Conservation (phyloP, 371 early-diverging fungal genomes). For the Apophysomyces ossiformis region DNA sequence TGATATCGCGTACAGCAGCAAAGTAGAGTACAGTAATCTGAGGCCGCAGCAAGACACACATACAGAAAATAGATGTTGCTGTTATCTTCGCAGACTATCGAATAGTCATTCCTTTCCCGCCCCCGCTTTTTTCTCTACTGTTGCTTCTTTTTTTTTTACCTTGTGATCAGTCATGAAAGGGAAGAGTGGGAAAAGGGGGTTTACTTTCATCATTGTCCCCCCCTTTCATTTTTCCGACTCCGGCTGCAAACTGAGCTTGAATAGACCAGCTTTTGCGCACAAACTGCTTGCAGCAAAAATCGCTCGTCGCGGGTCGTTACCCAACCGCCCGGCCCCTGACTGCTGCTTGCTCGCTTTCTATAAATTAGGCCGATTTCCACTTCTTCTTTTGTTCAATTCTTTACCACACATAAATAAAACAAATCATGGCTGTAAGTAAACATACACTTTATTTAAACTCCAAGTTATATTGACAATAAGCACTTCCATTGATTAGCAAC, state of each 20-base stretch:
- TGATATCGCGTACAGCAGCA: constrained; percentile 65
- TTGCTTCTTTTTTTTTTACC: not conserved
- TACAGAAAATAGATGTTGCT: no score
- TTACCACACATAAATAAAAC: not conserved
- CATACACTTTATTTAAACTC: not conserved
- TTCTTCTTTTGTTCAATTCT: not conserved
- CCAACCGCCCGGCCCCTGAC: no score
- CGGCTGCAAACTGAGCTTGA: no score
- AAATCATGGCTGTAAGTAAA: constrained; percentile 20
- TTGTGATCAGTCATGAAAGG: not conserved
- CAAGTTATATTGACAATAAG: not conserved
- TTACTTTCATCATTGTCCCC: not conserved
- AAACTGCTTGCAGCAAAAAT: constrained; percentile 12
- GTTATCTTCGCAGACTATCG: no score
- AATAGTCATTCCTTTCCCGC: not conserved
- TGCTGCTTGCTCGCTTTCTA: no score
- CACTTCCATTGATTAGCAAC: constrained; percentile 36
- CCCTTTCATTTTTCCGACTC: no score
- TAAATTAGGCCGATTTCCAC: not conserved
- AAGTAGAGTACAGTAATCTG: constrained; percentile 62
- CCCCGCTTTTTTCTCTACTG: not conserved
- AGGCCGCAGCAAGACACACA: no score
- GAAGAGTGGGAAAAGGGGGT: not conserved
- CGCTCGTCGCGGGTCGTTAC: not conserved
- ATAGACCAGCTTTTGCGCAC: not conserved